Percentiles rank a stretch among this genome's conserved stretches.
Evolutionary conservation across 345 rosid species (phyloP).

Genomic region (Sisymbrium irio): DNA sequence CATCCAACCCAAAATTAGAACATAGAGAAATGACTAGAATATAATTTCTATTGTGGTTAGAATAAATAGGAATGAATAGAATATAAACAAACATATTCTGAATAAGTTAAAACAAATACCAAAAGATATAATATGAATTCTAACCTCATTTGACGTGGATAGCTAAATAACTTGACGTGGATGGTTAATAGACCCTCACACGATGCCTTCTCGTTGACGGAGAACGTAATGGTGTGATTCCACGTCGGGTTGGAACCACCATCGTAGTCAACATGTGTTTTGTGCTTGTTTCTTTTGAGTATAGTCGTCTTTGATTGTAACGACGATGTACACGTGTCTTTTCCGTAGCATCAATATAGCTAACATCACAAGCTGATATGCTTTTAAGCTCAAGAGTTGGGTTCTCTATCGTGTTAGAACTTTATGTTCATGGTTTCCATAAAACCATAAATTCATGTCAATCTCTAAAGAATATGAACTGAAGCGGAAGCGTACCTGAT

Average conservation of each 20-base stretch:
- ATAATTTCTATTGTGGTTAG: too few relatives aligned
- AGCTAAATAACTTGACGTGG: slow-evolving; percentile 51
- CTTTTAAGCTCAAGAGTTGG: slow-evolving; percentile 49
- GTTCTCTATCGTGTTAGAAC: slow-evolving; percentile 48
- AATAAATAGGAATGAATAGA: too few relatives aligned
- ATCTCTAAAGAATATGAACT: too few relatives aligned
- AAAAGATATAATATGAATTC: too few relatives aligned
- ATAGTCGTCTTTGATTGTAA: slow-evolving; percentile 46
- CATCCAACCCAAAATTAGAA: too few relatives aligned
- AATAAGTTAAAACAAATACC: too few relatives aligned
- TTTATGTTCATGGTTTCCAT: too few relatives aligned
- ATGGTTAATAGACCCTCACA: slow-evolving; percentile 42
- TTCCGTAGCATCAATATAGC: slow-evolving; percentile 44
- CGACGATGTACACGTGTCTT: slow-evolving; percentile 63
- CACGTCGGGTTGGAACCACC: slow-evolving; percentile 63
- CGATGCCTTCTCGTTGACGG: slow-evolving; percentile 39
- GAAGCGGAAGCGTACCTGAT: too few relatives aligned
- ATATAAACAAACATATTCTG: too few relatives aligned
- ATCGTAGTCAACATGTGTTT: slow-evolving; percentile 39
- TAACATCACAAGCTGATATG: slow-evolving; percentile 44
- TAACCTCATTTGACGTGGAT: too few relatives aligned
- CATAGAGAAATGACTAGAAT: too few relatives aligned
- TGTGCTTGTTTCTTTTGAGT: slow-evolving; percentile 31
- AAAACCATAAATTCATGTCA: too few relatives aligned
- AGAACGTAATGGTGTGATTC: slow-evolving; percentile 58